Base-by-base conservation (phyloP, 2,329 filamentous ascomycete species). In the Tolypocladium cylindrosporum region DNA sequence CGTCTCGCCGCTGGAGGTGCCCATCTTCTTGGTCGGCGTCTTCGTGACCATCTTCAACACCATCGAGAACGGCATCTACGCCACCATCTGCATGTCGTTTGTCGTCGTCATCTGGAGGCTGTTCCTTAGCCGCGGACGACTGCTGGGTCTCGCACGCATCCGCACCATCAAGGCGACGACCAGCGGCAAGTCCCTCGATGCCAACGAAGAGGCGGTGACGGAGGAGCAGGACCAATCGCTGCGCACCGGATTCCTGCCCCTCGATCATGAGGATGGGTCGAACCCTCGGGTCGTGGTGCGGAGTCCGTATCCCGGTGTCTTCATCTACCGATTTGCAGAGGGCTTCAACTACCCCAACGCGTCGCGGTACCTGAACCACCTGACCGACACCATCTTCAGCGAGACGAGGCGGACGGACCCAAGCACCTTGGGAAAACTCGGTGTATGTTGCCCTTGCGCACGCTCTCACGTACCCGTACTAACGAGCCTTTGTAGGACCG, bases 11-110 rank as follows among this genome's bases (percentile, higher is more conserved):
- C 67, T 94, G 1, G 91, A 96, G 69, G 87, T 92, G 0, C 62
- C 90, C 55, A 90, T 96, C 68, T 96, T 95, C 79, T 88, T 95
- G 61, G 84, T 87, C 14, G 91, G 91, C 74, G 91, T 96, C 7
- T 69, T 95, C 24, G 87, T 94, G 40, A 93, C 89, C 1, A 74
- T 96, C 54, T 96, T 96, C 72, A 81, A 82, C 31, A 84, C 79
- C 50, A 95, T 96, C 61, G 91, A 96, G 69, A 86, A 89, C 64
- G 91, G 91, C 27, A 89, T 96, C 64, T 96, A 96, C 74, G 85
- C 86, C 45, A 93, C 90, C 0, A 86, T 95, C 54, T 77, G 76
- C 60, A 73, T 86, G 4, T 92, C 90, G 0, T 80, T 83, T 27
- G 89, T 83, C 0, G 73, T 96, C 2, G 77, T 94, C 40, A 74